phyloP scores from a whole-genome alignment of 2,329 filamentous ascomycete genomes.

The Ceratocystis smalleyi region DNA sequence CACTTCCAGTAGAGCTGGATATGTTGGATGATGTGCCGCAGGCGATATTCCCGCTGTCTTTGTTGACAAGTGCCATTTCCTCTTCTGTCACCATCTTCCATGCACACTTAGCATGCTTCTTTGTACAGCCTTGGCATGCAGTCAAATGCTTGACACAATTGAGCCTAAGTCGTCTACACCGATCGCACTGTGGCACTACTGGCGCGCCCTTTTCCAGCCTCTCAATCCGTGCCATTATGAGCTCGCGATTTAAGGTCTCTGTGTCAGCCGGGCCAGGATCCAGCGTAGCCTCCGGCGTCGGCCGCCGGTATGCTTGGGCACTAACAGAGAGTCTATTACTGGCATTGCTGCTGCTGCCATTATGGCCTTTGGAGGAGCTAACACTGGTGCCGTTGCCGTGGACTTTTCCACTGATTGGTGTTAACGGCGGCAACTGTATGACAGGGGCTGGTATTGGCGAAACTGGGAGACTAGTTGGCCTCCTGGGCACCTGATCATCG shows the following conservation, averaged over 20 bases:
- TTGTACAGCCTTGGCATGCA: slow-evolving; percentile 73
- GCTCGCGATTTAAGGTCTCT: slow-evolving; percentile 25
- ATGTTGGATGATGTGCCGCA: neutral
- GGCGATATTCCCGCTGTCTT: neutral
- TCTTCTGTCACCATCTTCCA: slow-evolving; percentile 70
- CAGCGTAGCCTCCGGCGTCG: slow-evolving; percentile 14
- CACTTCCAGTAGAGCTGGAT: neutral
- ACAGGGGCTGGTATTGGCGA: slow-evolving; percentile 14
- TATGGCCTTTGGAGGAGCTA: neutral
- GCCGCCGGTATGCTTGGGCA: slow-evolving; percentile 8
- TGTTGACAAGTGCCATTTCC: slow-evolving; percentile 31
- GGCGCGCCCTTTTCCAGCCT: slow-evolving; percentile 55
- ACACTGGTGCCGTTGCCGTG: neutral
- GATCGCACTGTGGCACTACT: slow-evolving; percentile 70
- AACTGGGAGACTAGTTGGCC: slow-evolving; percentile 14
- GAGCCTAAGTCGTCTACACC: slow-evolving; percentile 64
- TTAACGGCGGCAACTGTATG: slow-evolving; percentile 11
- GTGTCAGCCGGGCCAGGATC: slow-evolving; percentile 9
- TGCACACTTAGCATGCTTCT: slow-evolving; percentile 76
- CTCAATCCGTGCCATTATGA: slow-evolving; percentile 64
- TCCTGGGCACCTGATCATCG: slow-evolving; percentile 9
- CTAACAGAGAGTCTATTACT: slow-evolving; percentile 13
- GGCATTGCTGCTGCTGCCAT: neutral
- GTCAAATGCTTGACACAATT: slow-evolving; percentile 76
- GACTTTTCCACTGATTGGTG: neutral